phyloP scores from a whole-genome alignment of 345 rosid species.

The Citrus glauca region DNA sequence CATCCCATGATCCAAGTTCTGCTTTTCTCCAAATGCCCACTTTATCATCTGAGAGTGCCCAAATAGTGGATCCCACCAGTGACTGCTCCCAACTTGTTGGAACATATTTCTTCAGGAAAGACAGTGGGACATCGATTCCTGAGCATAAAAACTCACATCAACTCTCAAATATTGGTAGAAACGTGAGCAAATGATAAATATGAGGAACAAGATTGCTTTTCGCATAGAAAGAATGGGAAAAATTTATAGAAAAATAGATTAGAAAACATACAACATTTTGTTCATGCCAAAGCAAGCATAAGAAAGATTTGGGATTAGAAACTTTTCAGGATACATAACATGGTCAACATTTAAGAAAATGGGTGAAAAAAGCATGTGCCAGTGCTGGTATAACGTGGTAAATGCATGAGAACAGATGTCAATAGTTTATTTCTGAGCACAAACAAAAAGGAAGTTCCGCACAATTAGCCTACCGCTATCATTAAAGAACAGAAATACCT shows the following conservation, averaged over 20 bases:
- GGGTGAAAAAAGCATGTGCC: not conserved
- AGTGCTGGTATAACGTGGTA: not conserved
- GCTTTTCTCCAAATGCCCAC: constrained; percentile 73
- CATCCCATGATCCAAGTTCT: constrained; percentile 93
- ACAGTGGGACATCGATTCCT: constrained; percentile 78
- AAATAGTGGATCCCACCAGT: constrained; percentile 76
- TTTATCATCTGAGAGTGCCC: constrained; percentile 61
- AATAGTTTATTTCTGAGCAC: not conserved
- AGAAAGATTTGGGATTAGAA: not conserved
- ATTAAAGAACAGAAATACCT: not conserved
- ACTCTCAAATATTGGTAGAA: constrained; percentile 3
- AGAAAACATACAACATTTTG: not conserved
- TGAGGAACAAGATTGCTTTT: not conserved
- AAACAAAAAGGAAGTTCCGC: not conserved
- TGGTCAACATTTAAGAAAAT: not conserved
- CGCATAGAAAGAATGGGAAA: not conserved
- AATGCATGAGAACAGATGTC: not conserved
- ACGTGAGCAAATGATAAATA: not conserved
- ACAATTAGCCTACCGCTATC: not conserved
- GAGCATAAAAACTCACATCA: constrained; percentile 24
- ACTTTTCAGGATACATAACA: not conserved
- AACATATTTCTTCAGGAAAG: constrained; percentile 63
- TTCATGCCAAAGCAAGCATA: not conserved
- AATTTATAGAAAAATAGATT: not conserved
- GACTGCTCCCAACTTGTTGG: constrained; percentile 68